Conservation (phyloP, 78 protist species). For the Polysphondylium violaceum region DNA sequence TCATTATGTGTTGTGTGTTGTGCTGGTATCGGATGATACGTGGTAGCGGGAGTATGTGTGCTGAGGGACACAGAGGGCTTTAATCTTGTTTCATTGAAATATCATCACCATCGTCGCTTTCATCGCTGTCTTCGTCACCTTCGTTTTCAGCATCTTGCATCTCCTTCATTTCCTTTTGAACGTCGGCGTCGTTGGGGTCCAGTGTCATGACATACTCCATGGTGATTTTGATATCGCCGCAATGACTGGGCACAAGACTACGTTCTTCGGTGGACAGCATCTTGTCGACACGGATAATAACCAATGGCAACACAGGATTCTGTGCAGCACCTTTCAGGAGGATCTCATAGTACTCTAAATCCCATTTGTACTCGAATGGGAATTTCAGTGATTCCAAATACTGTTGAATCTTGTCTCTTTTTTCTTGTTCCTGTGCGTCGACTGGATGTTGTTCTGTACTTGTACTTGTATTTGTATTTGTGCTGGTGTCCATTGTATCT, state of each 20-base stretch:
- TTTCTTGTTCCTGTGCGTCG: not conserved
- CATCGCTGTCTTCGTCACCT: not conserved
- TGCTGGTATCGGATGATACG: too few species aligned
- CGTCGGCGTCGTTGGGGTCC: conserved; percentile 14
- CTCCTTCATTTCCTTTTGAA: conserved; percentile 6
- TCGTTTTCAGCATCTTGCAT: not conserved
- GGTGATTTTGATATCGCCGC: conserved; percentile 1
- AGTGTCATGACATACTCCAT: conserved; percentile 31
- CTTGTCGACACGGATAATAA: conserved; percentile 10
- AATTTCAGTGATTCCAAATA: conserved; percentile 10
- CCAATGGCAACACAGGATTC: conserved; percentile 15
- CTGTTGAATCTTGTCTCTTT: not conserved
- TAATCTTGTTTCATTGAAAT: too few species aligned
- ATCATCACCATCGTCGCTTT: not conserved
- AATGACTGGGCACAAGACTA: not conserved
- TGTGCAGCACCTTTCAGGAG: not conserved
- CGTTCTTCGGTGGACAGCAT: conserved; percentile 21
- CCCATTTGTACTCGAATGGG: conserved; percentile 18
- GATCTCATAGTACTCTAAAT: conserved; percentile 10
- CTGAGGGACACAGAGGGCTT: too few species aligned
- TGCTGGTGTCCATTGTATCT: too few species aligned
- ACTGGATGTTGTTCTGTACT: not conserved
- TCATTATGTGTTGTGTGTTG: too few species aligned
- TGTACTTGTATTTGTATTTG: not conserved
- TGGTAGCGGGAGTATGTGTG: too few species aligned